These are phyloP conservation scores for Apiospora koreana DNA, from an alignment of 2,329 filamentous ascomycete species.

Conservation along the genomic window DNA sequence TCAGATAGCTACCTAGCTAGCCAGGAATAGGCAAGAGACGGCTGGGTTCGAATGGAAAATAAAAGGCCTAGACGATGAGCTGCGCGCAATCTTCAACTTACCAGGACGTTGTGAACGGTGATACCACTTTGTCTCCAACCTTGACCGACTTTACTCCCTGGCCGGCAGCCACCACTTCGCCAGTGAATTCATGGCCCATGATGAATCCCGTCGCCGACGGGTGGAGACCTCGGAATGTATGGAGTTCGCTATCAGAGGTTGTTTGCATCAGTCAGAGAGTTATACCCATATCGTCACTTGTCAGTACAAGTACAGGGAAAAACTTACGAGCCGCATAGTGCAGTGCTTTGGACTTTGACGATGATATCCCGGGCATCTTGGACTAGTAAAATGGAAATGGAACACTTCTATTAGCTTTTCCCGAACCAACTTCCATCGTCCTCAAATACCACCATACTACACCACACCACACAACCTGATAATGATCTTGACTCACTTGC, in stretches of 20 bases:
- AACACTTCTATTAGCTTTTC: constrained; percentile 18
- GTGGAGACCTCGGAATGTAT: constrained; percentile 83
- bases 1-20: neutral
- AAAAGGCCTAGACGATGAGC: neutral
- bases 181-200: constrained; percentile 88
- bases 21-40: neutral
- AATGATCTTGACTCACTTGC: constrained; percentile 43
- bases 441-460: neutral
- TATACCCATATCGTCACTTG: neutral
- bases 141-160: constrained; percentile 66
- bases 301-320: neutral
- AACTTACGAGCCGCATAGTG: constrained; percentile 82
- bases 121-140: constrained; percentile 77
- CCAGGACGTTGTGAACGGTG: constrained; percentile 83
- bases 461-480: neutral
- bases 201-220: constrained; percentile 63
- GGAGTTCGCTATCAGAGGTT: constrained; percentile 66
- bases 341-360: constrained; percentile 80
- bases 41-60: no score
- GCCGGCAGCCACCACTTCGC: constrained; percentile 69
- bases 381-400: constrained; percentile 43
- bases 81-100: constrained; percentile 37
- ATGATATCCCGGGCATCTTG: constrained; percentile 74
- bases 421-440: neutral
- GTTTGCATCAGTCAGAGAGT: neutral